Evolutionary conservation across 495 filamentous ascomycete genomes (phyloP).

Genomic region (Echria macrotheca): DNA sequence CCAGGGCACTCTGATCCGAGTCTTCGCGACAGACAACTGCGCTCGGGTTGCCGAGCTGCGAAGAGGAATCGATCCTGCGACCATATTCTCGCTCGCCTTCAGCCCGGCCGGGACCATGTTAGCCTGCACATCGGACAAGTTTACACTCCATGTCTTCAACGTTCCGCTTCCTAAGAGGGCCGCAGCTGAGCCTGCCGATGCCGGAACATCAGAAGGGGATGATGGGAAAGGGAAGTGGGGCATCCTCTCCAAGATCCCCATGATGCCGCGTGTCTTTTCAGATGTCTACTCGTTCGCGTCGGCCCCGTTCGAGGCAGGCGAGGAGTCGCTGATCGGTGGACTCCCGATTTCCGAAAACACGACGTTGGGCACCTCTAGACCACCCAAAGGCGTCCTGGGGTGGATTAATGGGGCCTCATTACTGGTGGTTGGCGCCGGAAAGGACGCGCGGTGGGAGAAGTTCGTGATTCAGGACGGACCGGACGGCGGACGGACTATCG

Average conservation of each 20-base stretch:
- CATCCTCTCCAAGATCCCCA: slow-evolving; percentile 67
- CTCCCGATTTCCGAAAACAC: slow-evolving; percentile 32
- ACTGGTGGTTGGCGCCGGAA: slow-evolving; percentile 73
- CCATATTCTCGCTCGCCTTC: slow-evolving; percentile 81
- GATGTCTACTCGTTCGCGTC: slow-evolving; percentile 78
- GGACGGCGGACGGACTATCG: slow-evolving; percentile 55
- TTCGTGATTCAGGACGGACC: slow-evolving; percentile 61
- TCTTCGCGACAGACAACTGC: slow-evolving; percentile 73
- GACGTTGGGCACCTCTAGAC: slow-evolving; percentile 45
- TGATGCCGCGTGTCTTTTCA: slow-evolving; percentile 74
- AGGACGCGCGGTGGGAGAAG: slow-evolving; percentile 78
- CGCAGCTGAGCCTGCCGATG: slow-evolving; percentile 41
- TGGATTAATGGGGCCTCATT: slow-evolving; percentile 67
- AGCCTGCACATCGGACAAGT: slow-evolving; percentile 96
- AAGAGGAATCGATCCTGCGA: slow-evolving; percentile 81
- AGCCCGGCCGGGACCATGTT: slow-evolving; percentile 72
- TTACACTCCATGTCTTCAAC: slow-evolving; percentile 90
- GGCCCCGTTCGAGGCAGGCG: slow-evolving; percentile 70
- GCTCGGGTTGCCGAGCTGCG: slow-evolving; percentile 77
- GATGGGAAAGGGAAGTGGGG: slow-evolving; percentile 69
- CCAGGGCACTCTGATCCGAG: slow-evolving; percentile 80
- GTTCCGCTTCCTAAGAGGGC: slow-evolving; percentile 51
- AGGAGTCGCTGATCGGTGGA: slow-evolving; percentile 49
- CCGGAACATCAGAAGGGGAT: slow-evolving; percentile 18
- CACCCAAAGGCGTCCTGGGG: slow-evolving; percentile 69